A percentile compares a stretch with the other conserved stretches of the same genome.
phyloP scores from a whole-genome alignment of 2,329 filamentous ascomycete species.

The Pseudogymnoascus sp. region DNA sequence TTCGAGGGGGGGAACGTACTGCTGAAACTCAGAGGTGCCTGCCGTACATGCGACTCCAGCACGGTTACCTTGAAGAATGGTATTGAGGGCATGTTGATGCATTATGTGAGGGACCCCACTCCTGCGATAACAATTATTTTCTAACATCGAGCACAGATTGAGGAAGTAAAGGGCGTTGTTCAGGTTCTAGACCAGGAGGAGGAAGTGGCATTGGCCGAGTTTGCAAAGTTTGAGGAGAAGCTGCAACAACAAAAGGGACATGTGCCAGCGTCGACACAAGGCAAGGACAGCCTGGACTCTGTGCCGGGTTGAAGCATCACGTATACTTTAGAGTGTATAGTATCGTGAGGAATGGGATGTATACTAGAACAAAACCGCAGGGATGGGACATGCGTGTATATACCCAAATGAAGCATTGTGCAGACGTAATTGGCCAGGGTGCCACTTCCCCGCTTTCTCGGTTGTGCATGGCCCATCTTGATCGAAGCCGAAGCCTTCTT shows the following conservation, averaged over 20 bases:
- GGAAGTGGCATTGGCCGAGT: constrained; percentile 76
- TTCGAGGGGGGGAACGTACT: constrained; percentile 80
- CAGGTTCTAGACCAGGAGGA: constrained; percentile 90
- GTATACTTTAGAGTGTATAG: background rate
- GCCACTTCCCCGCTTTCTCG: background rate
- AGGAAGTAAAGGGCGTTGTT: constrained; percentile 87
- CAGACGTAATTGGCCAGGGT: background rate
- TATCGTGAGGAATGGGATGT: background rate
- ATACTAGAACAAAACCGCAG: background rate
- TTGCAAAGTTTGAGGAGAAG: constrained; percentile 92
- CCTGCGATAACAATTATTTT: background rate
- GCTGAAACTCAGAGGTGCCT: constrained; percentile 83
- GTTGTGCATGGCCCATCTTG: background rate
- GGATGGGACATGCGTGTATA: background rate
- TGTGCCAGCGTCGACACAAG: constrained; percentile 17
- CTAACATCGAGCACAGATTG: constrained; percentile 51
- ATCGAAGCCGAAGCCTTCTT: background rate
- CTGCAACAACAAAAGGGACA: constrained; percentile 45
- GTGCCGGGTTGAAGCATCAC: background rate
- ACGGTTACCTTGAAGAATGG: constrained; percentile 96
- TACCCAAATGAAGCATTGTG: constrained; percentile 3
- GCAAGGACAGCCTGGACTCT: constrained; percentile 3
- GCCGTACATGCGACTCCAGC: constrained; percentile 91
- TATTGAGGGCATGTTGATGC: constrained; percentile 98
- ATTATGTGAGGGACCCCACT: constrained; percentile 57